Base-by-base conservation (phyloP, 768 basidiomycete genomes). In the Aureoboletus auriporus region DNA sequence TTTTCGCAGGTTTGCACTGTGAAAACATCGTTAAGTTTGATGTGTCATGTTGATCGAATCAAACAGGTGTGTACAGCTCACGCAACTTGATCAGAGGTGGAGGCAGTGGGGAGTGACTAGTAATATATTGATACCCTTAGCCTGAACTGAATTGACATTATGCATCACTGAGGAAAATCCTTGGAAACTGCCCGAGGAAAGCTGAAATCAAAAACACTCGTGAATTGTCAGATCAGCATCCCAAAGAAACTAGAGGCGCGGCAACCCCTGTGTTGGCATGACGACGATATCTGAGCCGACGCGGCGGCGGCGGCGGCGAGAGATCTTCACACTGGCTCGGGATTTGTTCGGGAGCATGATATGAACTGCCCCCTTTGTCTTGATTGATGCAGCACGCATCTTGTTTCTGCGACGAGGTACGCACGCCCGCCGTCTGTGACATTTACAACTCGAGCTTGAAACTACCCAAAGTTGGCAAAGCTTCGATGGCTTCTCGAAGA, bases 401-500 rank as follows among this genome's bases (percentile, higher is more conserved):
- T 46, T 86, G 86, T 69, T 89, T 80, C 55, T 82, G 84, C 28
- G 62, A 71, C 6, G 61, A 68, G 10, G 70, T 79, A 23, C 73
- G 82, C 28, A 23, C 73, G 82, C 28, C 78, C 79, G 20, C 79
- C 84, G 3, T 86, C 83, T 3, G 20, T 23, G 20, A 23, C 93
- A 92, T 68, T 87, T 91, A 63, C 73, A 79, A 36, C 75, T 91
- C 39, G 91, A 93, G 64, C 70, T 66, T 9, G 74, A 78, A 23
- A 39, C 75, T 79, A 59, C 73, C 75, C 4, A 75, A 81, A 55
- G 75, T 77, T n/a, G 90, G 89, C 1, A 77, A 82, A 13, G 86
- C 90, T 89, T 94, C 61, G 92, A 93, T 61, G 86, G 84, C 61
- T 74, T 93, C 51, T 87, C 83, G 49, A 95, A 94, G 71, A 74